These are phyloP conservation scores for Cystobasidium slooffiae DNA, from an alignment of 1,284 basidiomycete species.

Conservation along the genomic window DNA sequence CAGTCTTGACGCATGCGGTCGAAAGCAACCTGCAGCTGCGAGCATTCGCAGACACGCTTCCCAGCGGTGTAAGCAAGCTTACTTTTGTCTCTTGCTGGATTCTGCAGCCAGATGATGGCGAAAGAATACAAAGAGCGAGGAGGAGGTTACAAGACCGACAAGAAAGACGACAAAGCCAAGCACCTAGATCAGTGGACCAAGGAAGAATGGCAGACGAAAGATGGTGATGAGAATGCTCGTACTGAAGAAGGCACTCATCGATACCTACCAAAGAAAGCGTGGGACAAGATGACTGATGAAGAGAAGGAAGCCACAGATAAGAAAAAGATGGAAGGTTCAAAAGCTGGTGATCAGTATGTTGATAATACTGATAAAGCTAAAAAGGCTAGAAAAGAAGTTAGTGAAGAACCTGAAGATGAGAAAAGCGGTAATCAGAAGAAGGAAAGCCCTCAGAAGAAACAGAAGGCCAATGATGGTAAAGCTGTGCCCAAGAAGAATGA, in stretches of 20 bases:
- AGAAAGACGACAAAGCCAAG: conserved; percentile 42
- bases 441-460: conserved; percentile 6
- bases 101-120: conserved; percentile 32
- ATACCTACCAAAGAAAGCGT: conserved; percentile 43
- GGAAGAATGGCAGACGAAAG: conserved; percentile 45
- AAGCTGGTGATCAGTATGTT: conserved; percentile 40
- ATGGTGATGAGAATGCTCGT: conserved; percentile 23
- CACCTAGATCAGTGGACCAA: conserved; percentile 40
- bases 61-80: no score
- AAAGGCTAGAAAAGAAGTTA: conserved; percentile 42
- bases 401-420: conserved; percentile 40
- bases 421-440: conserved; percentile 26
- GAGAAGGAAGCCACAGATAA: conserved; percentile 42
- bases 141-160: conserved; percentile 42
- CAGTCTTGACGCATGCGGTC: no score
- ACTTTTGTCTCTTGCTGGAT: background rate
- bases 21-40: no score
- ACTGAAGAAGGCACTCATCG: conserved; percentile 40
- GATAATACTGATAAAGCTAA: conserved; percentile 42
- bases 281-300: conserved; percentile 42
- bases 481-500: conserved; percentile 15
- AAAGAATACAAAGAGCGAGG: conserved; percentile 42
- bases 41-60: no score
- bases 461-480: conserved; percentile 9
- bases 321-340: conserved; percentile 38